phyloP scores from a whole-genome alignment of 1,139 yeast species.

The Dujonia santamariae region DNA sequence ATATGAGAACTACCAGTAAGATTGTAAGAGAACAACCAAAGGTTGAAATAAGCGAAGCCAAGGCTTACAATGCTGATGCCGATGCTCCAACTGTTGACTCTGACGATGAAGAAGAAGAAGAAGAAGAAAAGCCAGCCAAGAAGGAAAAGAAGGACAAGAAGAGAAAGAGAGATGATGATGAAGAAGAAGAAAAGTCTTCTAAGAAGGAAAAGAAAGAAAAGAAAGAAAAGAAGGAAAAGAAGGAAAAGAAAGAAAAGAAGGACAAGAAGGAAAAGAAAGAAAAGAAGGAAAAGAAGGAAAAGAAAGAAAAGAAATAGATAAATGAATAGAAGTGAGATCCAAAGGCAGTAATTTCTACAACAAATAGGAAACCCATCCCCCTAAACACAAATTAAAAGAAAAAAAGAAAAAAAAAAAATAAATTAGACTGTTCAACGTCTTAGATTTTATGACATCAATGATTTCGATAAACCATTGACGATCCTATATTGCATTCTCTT shows the following conservation, averaged over 20 bases:
- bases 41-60: conserved; percentile 78
- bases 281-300: conserved; percentile 26
- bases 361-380: neutral
- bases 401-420: neutral
- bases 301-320: conserved; percentile 38
- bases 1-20: conserved; percentile 77
- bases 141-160: conserved; percentile 22
- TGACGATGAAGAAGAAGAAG: conserved; percentile 44
- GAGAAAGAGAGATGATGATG: conserved; percentile 19
- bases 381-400: neutral
- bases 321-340: neutral
- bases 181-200: conserved; percentile 16
- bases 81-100: conserved; percentile 55
- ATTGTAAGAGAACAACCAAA: conserved; percentile 74
- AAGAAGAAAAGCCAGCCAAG: conserved; percentile 45
- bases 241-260: conserved; percentile 45
- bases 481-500: no score
- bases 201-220: conserved; percentile 14
- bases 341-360: neutral
- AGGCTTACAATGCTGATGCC: conserved; percentile 92
- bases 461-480: no score
- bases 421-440: neutral
- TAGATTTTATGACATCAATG: no score
- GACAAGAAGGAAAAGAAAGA: conserved; percentile 39
- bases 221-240: conserved; percentile 37